Conservation (phyloP, 345 rosid genomes). For the Arabidopsis arenosa region DNA sequence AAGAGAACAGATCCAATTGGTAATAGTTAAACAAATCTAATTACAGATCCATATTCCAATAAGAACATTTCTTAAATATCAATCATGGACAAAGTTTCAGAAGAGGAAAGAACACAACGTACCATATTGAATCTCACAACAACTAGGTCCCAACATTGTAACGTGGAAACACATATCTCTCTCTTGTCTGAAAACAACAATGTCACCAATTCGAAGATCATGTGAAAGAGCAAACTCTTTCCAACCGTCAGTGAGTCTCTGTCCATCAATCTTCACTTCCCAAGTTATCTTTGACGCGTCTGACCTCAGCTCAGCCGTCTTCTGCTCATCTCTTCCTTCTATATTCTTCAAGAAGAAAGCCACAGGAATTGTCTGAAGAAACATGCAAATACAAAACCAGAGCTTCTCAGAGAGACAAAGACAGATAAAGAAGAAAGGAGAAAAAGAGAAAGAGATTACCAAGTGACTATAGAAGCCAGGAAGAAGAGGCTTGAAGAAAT, state of each 20-base stretch:
- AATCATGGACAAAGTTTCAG: too few species aligned
- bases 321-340: neutral
- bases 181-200: too few species aligned
- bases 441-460: conserved; percentile 6
- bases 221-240: too few species aligned
- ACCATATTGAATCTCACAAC: too few species aligned
- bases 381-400: conserved; percentile 22
- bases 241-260: conserved; percentile 22
- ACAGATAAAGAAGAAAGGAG: neutral
- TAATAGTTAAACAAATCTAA: too few species aligned
- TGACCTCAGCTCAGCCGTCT: neutral
- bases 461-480: neutral
- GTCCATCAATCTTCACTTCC: conserved; percentile 9
- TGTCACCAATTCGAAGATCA: too few species aligned
- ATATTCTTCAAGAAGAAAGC: neutral
- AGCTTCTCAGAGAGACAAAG: neutral
- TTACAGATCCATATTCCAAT: too few species aligned
- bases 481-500: conserved; percentile 32
- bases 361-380: conserved; percentile 14
- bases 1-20: too few species aligned
- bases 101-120: too few species aligned
- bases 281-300: neutral
- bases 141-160: too few species aligned
- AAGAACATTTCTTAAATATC: too few species aligned
- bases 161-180: too few species aligned